Evolutionary conservation across 352 stramenopile genomes (phyloP), one percentile per base, ranked within the genome.

Genomic region (Phytophthora podocarpi): DNA sequence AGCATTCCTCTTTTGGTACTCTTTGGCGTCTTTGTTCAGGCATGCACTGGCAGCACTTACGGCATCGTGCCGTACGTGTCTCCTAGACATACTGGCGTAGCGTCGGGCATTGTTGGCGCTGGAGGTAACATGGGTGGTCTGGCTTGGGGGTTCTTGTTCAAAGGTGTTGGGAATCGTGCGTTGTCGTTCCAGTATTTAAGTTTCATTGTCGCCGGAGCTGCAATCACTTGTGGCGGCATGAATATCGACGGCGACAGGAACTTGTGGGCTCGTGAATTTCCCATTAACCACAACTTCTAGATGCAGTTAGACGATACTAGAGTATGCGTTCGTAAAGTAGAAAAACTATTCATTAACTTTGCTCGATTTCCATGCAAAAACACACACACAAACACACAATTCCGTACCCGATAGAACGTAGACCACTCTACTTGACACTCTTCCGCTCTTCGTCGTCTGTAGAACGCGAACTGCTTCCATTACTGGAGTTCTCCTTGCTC

Each of bases 1-100:
- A 65, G 90, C 40, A 90, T 98, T 46, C 59, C 81, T 8, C 62
- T 80, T 23, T 77, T 98, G 43, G 74, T 97, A 4, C 64, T 91
- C 16, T 98, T 98, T 72, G 95, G 50, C 6, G 65, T 96, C 20
- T 97, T 96, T 60, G 82, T 91, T 2, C 81, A 83, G 9, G 68
- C 81, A 12, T 63, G 64, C 8, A 56, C 59, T 9, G 74, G 70
- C 13, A 66, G 50, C 4, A 90, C 76, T 46, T 87, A 85, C 30
- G 81, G 69, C 18, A 89, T 83, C 40, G 86, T 89, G n/a, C 59
- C 77, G 9, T 80, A 89, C 31, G 74, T 88, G 3, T 60, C 41
- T 13, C 63, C 69, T 4, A 50, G 64, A 4, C 64, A 66, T 43
- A 85, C 71, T 8, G 78, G 78, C 1, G 69, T 67, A 5, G 41